These are phyloP conservation scores for Biscogniauxia mediterranea DNA, from an alignment of 2,329 filamentous ascomycete species.

Conservation along the genomic window DNA sequence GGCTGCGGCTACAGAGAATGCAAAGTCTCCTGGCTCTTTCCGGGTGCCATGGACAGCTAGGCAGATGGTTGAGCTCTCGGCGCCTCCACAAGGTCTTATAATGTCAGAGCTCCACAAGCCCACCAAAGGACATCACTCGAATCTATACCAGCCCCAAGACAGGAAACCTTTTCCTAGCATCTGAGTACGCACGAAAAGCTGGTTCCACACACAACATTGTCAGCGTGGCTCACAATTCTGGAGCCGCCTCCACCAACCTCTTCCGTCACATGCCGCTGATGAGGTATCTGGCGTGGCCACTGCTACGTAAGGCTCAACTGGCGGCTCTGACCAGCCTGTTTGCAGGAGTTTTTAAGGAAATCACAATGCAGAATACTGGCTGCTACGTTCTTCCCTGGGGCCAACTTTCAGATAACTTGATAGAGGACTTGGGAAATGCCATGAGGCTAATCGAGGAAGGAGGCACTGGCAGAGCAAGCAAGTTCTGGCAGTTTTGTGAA, in stretches of 20 bases:
- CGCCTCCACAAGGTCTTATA: constrained; percentile 13
- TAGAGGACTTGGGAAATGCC: constrained; percentile 10
- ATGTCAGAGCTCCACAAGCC: constrained; percentile 18
- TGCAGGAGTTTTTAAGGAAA: constrained; percentile 10
- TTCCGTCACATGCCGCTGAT: constrained; percentile 21
- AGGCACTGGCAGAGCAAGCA: constrained; percentile 12
- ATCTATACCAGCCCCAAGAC: constrained; percentile 22
- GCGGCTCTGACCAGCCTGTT: constrained; percentile 13
- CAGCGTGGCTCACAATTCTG: constrained; percentile 19
- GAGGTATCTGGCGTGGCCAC: constrained; percentile 12
- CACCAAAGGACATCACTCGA: constrained; percentile 13
- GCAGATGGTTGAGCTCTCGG: constrained; percentile 19
- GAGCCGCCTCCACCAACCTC: constrained; percentile 18
- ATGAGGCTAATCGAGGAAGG: constrained; percentile 9
- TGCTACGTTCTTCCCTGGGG: constrained; percentile 16
- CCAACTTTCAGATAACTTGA: constrained; percentile 5
- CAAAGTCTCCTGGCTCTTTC: constrained; percentile 3
- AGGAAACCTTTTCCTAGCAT: constrained; percentile 18
- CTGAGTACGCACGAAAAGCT: constrained; percentile 15
- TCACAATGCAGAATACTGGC: constrained; percentile 7
- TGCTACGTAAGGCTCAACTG: constrained; percentile 15
- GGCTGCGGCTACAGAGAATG: constrained; percentile 15
- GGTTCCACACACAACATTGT: constrained; percentile 5
- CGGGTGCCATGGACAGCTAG: constrained; percentile 21
- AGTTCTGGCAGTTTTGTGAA: constrained; percentile 17